phyloP scores from a whole-genome alignment of 2,329 filamentous ascomycete species.

The Sphaerulina musiva region DNA sequence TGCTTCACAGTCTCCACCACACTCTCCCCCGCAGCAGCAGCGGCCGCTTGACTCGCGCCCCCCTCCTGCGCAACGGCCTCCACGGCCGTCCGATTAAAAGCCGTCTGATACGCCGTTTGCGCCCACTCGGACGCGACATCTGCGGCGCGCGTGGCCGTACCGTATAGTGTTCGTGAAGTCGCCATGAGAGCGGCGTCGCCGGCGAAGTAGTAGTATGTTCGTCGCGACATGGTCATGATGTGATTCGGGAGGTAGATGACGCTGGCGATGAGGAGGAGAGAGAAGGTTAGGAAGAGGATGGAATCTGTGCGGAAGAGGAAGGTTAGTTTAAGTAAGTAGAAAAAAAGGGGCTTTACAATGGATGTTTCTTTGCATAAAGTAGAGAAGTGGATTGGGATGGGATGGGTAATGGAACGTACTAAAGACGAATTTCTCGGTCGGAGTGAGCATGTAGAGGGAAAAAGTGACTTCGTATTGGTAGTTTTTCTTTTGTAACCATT shows the following conservation, averaged over 20 bases:
- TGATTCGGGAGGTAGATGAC: conserved; percentile 93
- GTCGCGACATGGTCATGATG: conserved; percentile 70
- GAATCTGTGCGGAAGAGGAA: conserved; percentile 68
- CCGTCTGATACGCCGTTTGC: conserved; percentile 21
- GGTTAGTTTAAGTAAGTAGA: too few species aligned
- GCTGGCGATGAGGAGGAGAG: conserved; percentile 77
- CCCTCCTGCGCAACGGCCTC: not conserved
- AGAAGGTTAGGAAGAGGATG: conserved; percentile 80
- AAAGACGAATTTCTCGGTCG: conserved; percentile 93
- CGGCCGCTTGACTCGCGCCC: conserved; percentile 4
- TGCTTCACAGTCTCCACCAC: conserved; percentile 20
- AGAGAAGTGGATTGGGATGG: not conserved
- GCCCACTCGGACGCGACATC: conserved; percentile 23
- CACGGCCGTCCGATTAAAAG: conserved; percentile 16
- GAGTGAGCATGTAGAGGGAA: conserved; percentile 93
- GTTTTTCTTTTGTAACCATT: conserved; percentile 88
- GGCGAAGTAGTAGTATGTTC: conserved; percentile 90
- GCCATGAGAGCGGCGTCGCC: conserved; percentile 51
- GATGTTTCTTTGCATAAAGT: too few species aligned
- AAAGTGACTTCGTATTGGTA: conserved; percentile 99
- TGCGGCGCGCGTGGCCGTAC: conserved; percentile 18
- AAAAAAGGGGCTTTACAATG: too few species aligned
- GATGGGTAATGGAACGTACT: conserved; percentile 54
- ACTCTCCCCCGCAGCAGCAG: conserved; percentile 3
- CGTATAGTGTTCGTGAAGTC: conserved; percentile 16